Evolutionary conservation across 768 basidiomycete genomes (phyloP).

Genomic region (Leccinum barrowsii): DNA sequence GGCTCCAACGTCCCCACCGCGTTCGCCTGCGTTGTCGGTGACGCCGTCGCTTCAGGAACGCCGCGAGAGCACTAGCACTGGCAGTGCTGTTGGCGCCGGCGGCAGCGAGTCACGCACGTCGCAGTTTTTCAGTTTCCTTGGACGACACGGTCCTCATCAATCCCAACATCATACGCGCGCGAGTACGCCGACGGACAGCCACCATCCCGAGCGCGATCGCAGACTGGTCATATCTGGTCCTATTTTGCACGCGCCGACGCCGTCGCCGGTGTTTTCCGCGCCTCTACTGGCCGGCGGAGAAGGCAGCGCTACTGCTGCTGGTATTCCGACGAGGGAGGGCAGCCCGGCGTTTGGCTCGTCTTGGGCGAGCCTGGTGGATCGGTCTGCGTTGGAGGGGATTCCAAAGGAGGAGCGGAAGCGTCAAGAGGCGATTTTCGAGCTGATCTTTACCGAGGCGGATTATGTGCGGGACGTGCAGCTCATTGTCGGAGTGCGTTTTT

Average conservation of each 20-base stretch:
- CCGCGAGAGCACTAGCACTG: conserved; percentile 3
- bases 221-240: conserved; percentile 67
- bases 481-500: conserved; percentile 71
- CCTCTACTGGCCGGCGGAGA: neutral
- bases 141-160: conserved; percentile 34
- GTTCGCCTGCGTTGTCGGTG: conserved; percentile 32
- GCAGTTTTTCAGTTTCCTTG: conserved; percentile 59
- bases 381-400: conserved; percentile 76
- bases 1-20: conserved; percentile 38
- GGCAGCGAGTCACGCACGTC: conserved; percentile 40
- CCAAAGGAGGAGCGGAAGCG: conserved; percentile 75
- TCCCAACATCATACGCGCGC: conserved; percentile 16
- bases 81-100: neutral
- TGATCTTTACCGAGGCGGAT: conserved; percentile 84
- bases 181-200: conserved; percentile 47
- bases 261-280: conserved; percentile 1
- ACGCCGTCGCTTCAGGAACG: conserved; percentile 30
- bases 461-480: conserved; percentile 92
- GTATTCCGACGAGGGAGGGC: conserved; percentile 36
- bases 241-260: conserved; percentile 39
- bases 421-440: conserved; percentile 95
- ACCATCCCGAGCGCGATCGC: conserved; percentile 37
- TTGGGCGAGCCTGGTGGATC: conserved; percentile 91
- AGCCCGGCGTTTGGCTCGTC: conserved; percentile 70
- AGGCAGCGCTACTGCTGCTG: neutral